Base-by-base conservation (phyloP, 2,329 filamentous ascomycete species). In the Corynespora cassiicola region DNA sequence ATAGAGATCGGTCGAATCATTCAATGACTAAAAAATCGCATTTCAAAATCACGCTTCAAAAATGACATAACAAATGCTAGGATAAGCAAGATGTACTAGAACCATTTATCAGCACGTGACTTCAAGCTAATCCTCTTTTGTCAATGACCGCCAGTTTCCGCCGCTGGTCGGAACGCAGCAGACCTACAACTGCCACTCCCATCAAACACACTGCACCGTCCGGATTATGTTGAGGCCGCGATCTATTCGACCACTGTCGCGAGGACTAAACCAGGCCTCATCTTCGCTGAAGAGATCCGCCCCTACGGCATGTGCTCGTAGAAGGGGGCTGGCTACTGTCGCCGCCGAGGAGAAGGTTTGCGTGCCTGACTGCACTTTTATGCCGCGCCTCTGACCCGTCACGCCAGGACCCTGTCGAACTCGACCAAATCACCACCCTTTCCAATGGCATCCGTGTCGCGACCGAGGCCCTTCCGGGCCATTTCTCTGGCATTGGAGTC, bases 361-460 rank as follows among this genome's bases (percentile, higher is more conserved):
- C 26, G n/a, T 33, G 33, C 17, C 14, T 30, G 29, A 11, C 36
- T 27, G 32, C 38, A 35, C 26, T 21, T 36, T 31, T 14, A 28
- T 26, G 21, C 31, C 14, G 29, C 37, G 31, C 36, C 22, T 41
- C 39, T 39, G 31, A 49, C 23, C 12, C 20, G 14, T 33, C 22
- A 20, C 15, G 39, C 9, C 36, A 88, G 83, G 91, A 97, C 64
- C 89, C 90, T 10, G 85, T 85, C 31, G 89, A 96, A 50, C 82
- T 96, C 57, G 90, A 96, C 68, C 78, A 86, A 52, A 86, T 97
- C 59, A 95, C 91, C 6, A 91, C 86, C 1, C 82, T 99, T 11
- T 77, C 90, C 32, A 99, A 99, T 79, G 94, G 94, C 63, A 75
- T 99, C 52, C 88, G 92, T 41, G 90, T 99, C 42, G 94, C 94